These are phyloP conservation scores for Colletotrichum australisinense DNA, from an alignment of 2,329 filamentous ascomycete genomes.

Conservation along the genomic window DNA sequence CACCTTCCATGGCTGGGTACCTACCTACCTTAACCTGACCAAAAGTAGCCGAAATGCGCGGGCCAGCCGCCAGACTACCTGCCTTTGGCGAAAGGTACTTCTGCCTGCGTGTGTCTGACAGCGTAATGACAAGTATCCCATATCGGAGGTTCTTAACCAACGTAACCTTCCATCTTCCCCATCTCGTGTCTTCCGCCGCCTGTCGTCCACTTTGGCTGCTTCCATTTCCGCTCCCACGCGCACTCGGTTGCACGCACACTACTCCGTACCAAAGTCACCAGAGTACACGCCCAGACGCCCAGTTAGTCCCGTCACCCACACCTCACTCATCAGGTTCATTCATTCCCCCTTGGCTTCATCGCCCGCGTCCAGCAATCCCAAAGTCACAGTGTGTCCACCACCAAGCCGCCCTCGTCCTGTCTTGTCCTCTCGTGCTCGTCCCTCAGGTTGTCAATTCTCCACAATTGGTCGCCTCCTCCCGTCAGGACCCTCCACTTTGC, in stretches of 20 bases:
- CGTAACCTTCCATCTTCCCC: not conserved
- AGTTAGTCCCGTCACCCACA: too few relatives aligned
- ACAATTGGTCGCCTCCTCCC: constrained; percentile 29
- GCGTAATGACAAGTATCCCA: not conserved
- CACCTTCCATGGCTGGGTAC: not conserved
- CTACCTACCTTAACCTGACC: not conserved
- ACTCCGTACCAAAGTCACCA: not conserved
- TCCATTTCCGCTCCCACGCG: constrained; percentile 22
- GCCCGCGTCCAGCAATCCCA: not conserved
- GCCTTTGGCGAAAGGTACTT: not conserved
- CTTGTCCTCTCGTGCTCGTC: constrained; percentile 3
- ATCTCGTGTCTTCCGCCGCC: not conserved
- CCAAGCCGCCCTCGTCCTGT: not conserved
- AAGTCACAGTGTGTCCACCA: not conserved
- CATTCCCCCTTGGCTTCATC: not conserved
- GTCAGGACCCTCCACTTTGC: constrained; percentile 21
- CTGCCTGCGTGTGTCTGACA: not conserved
- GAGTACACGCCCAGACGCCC: not conserved
- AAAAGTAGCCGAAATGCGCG: not conserved
- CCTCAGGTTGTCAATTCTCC: constrained; percentile 11
- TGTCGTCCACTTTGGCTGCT: constrained; percentile 10
- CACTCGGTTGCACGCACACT: not conserved
- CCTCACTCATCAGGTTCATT: too few relatives aligned
- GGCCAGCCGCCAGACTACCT: not conserved
- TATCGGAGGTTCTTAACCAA: not conserved